Evolutionary conservation across 2,329 filamentous ascomycete genomes (phyloP).

Genomic region (Decorospora gaudefroyi): DNA sequence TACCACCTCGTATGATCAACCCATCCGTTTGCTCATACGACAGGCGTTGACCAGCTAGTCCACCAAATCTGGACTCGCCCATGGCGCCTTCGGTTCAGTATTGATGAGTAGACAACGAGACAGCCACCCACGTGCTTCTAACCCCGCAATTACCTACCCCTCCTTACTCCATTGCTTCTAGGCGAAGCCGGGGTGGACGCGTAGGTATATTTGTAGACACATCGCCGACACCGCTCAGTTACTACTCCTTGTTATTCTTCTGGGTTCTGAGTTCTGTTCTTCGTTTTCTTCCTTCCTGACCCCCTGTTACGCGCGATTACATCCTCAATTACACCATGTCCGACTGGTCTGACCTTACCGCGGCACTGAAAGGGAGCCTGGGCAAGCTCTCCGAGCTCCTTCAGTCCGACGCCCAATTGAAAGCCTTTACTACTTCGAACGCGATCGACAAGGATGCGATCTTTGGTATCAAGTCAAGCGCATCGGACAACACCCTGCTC

Average conservation of each 20-base stretch:
- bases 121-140: too few relatives aligned
- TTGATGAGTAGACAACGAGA: too few relatives aligned
- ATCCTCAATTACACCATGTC: constrained; percentile 26
- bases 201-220: too few relatives aligned
- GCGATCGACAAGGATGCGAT: constrained; percentile 42
- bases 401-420: constrained; percentile 41
- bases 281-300: neutral
- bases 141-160: too few relatives aligned
- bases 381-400: constrained; percentile 41
- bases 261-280: neutral
- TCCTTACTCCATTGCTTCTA: too few relatives aligned
- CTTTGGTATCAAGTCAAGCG: constrained; percentile 45
- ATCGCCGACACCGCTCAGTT: too few relatives aligned
- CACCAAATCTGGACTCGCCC: too few relatives aligned
- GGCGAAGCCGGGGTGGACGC: too few relatives aligned
- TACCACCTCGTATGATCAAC: too few relatives aligned
- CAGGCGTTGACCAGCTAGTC: too few relatives aligned
- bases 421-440: constrained; percentile 44
- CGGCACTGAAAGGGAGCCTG: constrained; percentile 39
- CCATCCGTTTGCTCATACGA: too few relatives aligned
- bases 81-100: too few relatives aligned
- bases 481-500: constrained; percentile 42
- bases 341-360: constrained; percentile 43
- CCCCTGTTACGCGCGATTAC: neutral
- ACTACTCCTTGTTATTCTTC: neutral